Evolutionary conservation across 192 early-diverging fungal genomes (phyloP), one percentile per base, ranked within the genome.

Genomic region (Dissophora ornata): DNA sequence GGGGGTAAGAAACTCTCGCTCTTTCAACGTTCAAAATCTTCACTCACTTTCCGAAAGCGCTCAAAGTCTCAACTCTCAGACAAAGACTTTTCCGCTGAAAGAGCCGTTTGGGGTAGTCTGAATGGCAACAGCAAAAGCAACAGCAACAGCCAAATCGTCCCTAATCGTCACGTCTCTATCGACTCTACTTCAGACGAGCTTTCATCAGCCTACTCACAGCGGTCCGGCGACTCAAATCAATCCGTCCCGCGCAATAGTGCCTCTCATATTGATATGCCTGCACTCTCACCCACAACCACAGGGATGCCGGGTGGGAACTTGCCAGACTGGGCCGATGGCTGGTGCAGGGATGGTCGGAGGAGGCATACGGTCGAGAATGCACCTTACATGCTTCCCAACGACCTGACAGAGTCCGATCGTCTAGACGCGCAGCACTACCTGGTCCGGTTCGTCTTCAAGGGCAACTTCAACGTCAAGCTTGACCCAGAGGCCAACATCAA

Each of bases 361-460:
- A 30, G 80, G 56, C 81, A 84, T 41, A 70, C 69, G 19, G 71
- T 73, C 11, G 71, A 67, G 18, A 80, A 41, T 28, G 80, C 79
- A 22, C 62, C 68, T 28, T 87, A 87, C 62, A 53, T 84, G 40
- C 69, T 85, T 18, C 86, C 83, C 1, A 82, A 82, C 46, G 84
- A 87, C 33, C 79, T 85, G 6, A 81, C 81, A 33, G 86, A 87
- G 49, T 79, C 82, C 3, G 82, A 87, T 62, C 65, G 86, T 9
- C 54, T 87, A 10, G 82, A 87, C 46, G 50, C 82, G 13, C 79
- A 80, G 25, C 86, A 87, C 55, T 87, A 82, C 49, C 69, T 87
- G 59, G 70, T 84, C 22, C 74, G 84, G 21, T 87, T 82, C 50
- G 59, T 73, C 49, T 69, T 71, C 45, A 68, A 69, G 42, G 65